These are phyloP conservation scores for Penicillium sclerotiorum DNA, from an alignment of 2,329 filamentous ascomycete species.

Conservation along the genomic window DNA sequence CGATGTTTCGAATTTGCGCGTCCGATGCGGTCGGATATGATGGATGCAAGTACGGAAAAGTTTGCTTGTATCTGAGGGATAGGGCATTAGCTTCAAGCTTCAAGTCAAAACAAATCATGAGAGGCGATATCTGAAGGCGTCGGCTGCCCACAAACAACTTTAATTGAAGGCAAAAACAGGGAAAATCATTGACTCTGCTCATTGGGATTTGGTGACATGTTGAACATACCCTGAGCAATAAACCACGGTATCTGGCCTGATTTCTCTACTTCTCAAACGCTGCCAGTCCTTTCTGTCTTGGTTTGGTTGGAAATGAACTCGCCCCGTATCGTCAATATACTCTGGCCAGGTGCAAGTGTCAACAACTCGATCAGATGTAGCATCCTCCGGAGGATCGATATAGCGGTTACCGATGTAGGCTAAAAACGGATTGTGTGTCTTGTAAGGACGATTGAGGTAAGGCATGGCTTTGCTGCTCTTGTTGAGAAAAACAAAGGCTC, in stretches of 20 bases:
- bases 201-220: no score
- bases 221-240: constrained; percentile 18
- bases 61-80: constrained; percentile 13
- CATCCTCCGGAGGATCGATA: constrained; percentile 18
- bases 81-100: neutral
- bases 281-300: constrained; percentile 16
- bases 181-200: no score
- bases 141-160: no score
- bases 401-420: constrained; percentile 17
- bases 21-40: constrained; percentile 17
- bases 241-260: constrained; percentile 14
- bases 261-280: constrained; percentile 10
- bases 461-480: constrained; percentile 21
- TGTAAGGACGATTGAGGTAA: constrained; percentile 17
- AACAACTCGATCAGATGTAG: constrained; percentile 12
- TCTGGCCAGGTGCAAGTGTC: constrained; percentile 20
- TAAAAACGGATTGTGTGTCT: constrained; percentile 12
- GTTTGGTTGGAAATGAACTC: constrained; percentile 14
- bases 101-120: neutral
- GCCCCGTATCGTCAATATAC: constrained; percentile 13
- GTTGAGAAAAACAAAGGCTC: constrained; percentile 18
- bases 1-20: constrained; percentile 14
- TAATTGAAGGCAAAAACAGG: no score
- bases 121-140: no score
- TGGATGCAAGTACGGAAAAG: constrained; percentile 15